Evolutionary conservation across 768 basidiomycete species (phyloP), one percentile per base, ranked within the genome.

Genomic region (Vararia minispora): DNA sequence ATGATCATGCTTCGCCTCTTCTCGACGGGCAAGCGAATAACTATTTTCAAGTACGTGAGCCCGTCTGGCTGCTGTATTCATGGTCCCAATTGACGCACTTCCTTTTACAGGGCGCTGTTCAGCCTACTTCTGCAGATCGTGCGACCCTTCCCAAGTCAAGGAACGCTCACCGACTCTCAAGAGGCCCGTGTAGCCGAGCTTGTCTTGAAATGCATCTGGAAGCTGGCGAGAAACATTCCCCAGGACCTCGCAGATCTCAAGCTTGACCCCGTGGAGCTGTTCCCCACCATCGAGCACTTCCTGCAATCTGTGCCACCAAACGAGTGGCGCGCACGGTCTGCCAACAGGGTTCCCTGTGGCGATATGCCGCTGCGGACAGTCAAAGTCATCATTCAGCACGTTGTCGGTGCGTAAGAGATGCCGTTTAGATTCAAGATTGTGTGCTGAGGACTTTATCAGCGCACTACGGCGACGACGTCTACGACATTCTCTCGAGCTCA

Each of bases 341-440:
- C 80, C 1, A 90, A 87, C 54, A 84, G 82, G 46, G 76, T 98
- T 2, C 92, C 95, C 3, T 84, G 92, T 53, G 92, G 91, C 18
- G 95, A 99, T 52, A 92, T 98, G 92, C 95, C 95, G 2, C 60
- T 99, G 41, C 70, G 95, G 44, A 98, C 95, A 2, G 87, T 98
- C 58, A 99, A 99, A 66, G 92, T 95, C 28, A 88, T 99, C 50
- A 86, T 99, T 25, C 95, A 98, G 60, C 90, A 94, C 56, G 75
- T 97, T 40, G 88, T 97, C 50, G 85, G 91, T 92, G 48, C 65
- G 91, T 74, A 17, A 21, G 8, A 22, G 10, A 5, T 21, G 22
- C n/a, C 21, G 8, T 13, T 18, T 12, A 10, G 29, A 16, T 28
- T n/a, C 8, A 28, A 47, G n/a, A 21, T 6, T 5, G 44, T 49